Evolutionary conservation across 768 basidiomycete species (phyloP), one percentile per base, ranked within the genome.

Genomic region (Boletus bicolor): DNA sequence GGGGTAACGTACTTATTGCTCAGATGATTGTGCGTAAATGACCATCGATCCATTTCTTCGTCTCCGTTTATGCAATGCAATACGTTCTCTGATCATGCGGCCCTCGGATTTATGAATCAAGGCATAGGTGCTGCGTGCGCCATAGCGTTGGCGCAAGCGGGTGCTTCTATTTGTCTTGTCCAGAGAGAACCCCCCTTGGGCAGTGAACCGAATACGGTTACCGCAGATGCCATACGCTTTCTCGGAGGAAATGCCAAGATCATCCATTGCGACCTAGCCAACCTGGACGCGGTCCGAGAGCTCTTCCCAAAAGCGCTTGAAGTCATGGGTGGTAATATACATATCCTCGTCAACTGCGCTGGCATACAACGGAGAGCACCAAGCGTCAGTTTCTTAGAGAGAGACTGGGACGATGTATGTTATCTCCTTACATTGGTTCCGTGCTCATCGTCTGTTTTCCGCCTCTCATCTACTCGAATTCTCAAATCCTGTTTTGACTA

Each of bases 401-500:
- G 70, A 43, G 87, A 87, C 64, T 88, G 87, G 86, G 82, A 87
- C 55, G 86, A 86, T 68, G 86, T 87, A 63, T 63, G 81, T 62
- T 55, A 49, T 66, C 68, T 75, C 19, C 64, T 72, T 34, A 69
- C 79, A 65, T 53, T 62, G 38, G 5, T 44, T 51, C 47, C 57
- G 45, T 52, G 43, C 38, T 52, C 53, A 42, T 53, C 47, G 34
- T 51, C 48, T 42, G 38, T 60, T 52, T 54, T 11, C 17, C 26
- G 34, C 49, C 49, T 47, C 35, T 52, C 54, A 37, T 53, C 43
- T 44, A 14, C 57, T 63, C 50, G 48, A 45, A 44, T 48, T 53
- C 41, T 42, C 47, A 45, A 53, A 49, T 44, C 54, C 38, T 55
- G 39, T 56, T 55, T 55, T 58, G 17, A 53, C 54, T 50, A 34